These are phyloP conservation scores for Pseudopyricularia javanii DNA, from an alignment of 2,329 filamentous ascomycete genomes.

Conservation along the genomic window DNA sequence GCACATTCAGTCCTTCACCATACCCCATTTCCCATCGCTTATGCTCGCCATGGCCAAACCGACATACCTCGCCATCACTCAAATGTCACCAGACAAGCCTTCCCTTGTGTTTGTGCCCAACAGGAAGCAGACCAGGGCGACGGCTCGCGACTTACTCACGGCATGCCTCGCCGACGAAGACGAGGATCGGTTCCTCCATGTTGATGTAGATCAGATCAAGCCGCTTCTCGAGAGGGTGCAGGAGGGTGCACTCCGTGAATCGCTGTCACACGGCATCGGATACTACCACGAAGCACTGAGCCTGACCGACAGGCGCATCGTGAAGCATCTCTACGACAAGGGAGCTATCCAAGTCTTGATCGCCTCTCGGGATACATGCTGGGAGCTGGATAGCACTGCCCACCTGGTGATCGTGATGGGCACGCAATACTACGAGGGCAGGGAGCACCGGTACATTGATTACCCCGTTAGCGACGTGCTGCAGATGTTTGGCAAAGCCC, in stretches of 20 bases:
- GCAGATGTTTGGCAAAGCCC: conserved; percentile 95
- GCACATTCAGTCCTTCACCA: conserved; percentile 89
- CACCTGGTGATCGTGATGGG: conserved; percentile 95
- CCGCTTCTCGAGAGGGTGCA: conserved; percentile 74
- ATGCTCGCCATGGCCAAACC: conserved; percentile 99
- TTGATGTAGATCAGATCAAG: conserved; percentile 67
- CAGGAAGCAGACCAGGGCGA: conserved; percentile 82
- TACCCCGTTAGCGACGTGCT: conserved; percentile 89
- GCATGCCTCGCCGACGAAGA: conserved; percentile 80
- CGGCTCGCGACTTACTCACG: conserved; percentile 76
- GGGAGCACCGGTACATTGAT: conserved; percentile 93
- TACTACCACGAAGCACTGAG: conserved; percentile 95
- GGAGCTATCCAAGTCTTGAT: conserved; percentile 80
- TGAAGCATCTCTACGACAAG: conserved; percentile 80
- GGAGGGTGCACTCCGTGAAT: conserved; percentile 77
- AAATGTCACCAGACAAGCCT: conserved; percentile 80
- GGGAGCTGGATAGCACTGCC: conserved; percentile 80
- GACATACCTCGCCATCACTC: conserved; percentile 76
- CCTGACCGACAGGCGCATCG: conserved; percentile 81
- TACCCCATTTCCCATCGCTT: conserved; percentile 91
- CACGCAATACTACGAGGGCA: conserved; percentile 92
- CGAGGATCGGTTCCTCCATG: conserved; percentile 86
- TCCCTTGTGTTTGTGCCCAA: conserved; percentile 86
- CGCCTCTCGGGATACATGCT: conserved; percentile 76
- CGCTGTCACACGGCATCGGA: conserved; percentile 83